A percentile compares a stretch with the other conserved stretches of the same genome.
Evolutionary conservation across 1,139 yeast genomes (phyloP).

Genomic region (Debaryomycetaceae sp.): DNA sequence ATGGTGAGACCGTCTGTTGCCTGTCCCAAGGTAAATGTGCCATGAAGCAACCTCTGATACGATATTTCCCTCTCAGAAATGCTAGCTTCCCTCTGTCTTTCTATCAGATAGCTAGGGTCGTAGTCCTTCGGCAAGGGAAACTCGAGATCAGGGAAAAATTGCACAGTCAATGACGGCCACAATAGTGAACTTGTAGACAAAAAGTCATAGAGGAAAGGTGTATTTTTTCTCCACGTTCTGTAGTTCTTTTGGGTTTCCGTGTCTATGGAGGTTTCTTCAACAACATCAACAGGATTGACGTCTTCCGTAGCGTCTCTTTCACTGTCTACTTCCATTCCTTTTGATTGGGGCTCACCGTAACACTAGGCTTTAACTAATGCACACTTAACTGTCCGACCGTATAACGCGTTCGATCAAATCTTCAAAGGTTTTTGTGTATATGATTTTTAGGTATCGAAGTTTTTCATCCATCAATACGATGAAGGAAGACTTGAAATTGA

Average conservation of each 20-base stretch:
- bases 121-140: constrained; percentile 6
- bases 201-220: constrained; percentile 50
- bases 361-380: neutral
- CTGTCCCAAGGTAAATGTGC: constrained; percentile 46
- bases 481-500: constrained; percentile 46
- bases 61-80: constrained; percentile 9
- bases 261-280: constrained; percentile 17
- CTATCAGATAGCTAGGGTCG: constrained; percentile 1
- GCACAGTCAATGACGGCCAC: constrained; percentile 56
- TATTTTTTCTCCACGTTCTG: constrained; percentile 53
- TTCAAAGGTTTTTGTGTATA: neutral
- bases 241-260: constrained; percentile 32
- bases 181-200: constrained; percentile 45
- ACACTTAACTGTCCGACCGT: no score
- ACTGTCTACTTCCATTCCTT: neutral
- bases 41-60: constrained; percentile 35
- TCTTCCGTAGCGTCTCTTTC: neutral
- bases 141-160: constrained; percentile 54
- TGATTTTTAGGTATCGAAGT: neutral
- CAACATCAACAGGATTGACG: neutral
- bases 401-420: constrained; percentile 3
- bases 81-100: neutral
- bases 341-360: neutral
- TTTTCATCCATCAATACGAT: neutral
- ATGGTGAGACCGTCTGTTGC: constrained; percentile 38